Percentiles rank a stretch among this genome's conserved stretches.
phyloP scores from a whole-genome alignment of 2,329 filamentous ascomycete genomes.

The Stagonosporopsis cucurbitacearum region DNA sequence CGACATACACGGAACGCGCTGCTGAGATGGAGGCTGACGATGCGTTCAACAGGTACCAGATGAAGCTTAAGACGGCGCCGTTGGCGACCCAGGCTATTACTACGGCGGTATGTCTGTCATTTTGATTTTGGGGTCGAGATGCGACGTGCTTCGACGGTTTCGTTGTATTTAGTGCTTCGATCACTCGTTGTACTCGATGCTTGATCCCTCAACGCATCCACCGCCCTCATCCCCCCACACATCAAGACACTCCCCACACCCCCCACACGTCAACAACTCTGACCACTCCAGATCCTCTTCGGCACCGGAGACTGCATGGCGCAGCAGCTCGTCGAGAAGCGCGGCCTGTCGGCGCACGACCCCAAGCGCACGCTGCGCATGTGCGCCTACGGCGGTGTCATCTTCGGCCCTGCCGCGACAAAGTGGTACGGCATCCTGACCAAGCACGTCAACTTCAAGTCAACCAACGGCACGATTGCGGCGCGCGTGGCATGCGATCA shows the following conservation, averaged over 20 bases:
- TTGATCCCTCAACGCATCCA: no score
- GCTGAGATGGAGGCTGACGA: background rate
- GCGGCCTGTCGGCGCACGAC: conserved; percentile 76
- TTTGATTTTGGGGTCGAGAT: no score
- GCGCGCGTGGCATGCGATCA: conserved; percentile 82
- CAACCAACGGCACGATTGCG: conserved; percentile 71
- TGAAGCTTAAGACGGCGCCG: conserved; percentile 78
- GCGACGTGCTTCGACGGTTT: no score
- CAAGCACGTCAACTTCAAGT: conserved; percentile 68
- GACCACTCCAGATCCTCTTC: conserved; percentile 71
- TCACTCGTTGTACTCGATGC: no score
- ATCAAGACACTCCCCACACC: background rate
- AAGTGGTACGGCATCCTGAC: conserved; percentile 86
- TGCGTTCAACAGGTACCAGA: conserved; percentile 75
- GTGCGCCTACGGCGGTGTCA: conserved; percentile 64
- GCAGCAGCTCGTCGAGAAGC: conserved; percentile 87
- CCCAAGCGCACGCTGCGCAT: conserved; percentile 75
- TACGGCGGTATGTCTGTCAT: conserved; percentile 76
- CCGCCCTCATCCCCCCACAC: background rate
- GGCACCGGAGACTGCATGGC: conserved; percentile 89
- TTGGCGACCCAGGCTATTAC: conserved; percentile 90
- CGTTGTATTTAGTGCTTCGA: no score
- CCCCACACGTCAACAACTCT: background rate
- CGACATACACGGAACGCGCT: no score
- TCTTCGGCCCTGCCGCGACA: conserved; percentile 88